Base-by-base conservation (phyloP, 2,329 filamentous ascomycete species). In the Xylariales sp. region DNA sequence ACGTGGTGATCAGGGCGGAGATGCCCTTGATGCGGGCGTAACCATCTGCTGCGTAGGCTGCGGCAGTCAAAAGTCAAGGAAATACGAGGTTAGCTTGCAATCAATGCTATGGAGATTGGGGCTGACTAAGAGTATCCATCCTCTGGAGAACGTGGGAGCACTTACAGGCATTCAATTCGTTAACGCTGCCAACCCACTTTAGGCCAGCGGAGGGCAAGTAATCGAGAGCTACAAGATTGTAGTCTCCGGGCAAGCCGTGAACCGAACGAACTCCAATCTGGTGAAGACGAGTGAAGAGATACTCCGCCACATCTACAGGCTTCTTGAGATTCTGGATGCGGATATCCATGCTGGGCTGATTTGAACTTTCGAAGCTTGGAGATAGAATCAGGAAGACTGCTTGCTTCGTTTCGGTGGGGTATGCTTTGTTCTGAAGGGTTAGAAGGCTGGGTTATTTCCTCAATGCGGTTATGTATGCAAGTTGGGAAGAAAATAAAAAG, bases 21-120 rank as follows among this genome's bases (percentile, higher is more conserved):
- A 88, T 79, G 29, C 83, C 81, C 40, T 83, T 84, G 42, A 87
- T 73, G 45, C 85, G 75, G 40, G 83, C 83, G 56, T 89, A 89
- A 17, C 85, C 85, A 62, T 89, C 85, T n/a, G 85, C 83, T 19
- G 85, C 84, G 52, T 89, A 89, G 14, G 81, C 83, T 77, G 53
- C 24, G 13, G 7, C 8, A 4, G n/a, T n/a, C n/a, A n/a, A n/a
- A n/a, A n/a, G n/a, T n/a, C n/a, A n/a, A n/a, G n/a, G n/a, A n/a
- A n/a, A n/a, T n/a, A n/a, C n/a, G n/a, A n/a, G n/a, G n/a, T n/a
- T n/a, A n/a, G n/a, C n/a, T n/a, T n/a, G n/a, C n/a, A n/a, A n/a
- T n/a, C n/a, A n/a, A n/a, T n/a, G 12, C 3, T 8, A 17, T 15
- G 6, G 13, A 40, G 13, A 16, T 23, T 7, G 16, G n/a, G n/a